Percentiles rank a stretch among this genome's conserved stretches.
Evolutionary conservation across 352 stramenopile species (phyloP).

Genomic region (Hyaloperonospora arabidopsidis): DNA sequence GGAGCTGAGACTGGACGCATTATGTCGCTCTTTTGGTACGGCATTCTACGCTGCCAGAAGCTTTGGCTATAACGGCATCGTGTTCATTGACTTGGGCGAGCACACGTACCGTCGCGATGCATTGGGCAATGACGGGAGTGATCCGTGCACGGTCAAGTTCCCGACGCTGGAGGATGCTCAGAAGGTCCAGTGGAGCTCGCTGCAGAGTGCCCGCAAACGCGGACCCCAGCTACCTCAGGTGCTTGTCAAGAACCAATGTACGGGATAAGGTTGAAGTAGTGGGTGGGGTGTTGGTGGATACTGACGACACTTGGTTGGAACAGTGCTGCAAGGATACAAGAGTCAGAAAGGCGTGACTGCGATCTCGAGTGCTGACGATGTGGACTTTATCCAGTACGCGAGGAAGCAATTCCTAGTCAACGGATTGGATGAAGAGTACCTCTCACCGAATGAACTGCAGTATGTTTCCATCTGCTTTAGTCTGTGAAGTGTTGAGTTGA

Average conservation of each 20-base stretch:
- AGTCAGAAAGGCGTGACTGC: constrained; percentile 12
- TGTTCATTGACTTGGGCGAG: constrained; percentile 70
- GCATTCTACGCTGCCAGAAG: constrained; percentile 63
- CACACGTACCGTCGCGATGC: constrained; percentile 58
- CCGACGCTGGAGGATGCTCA: constrained; percentile 46
- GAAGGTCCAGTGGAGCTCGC: constrained; percentile 44
- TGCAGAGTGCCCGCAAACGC: constrained; percentile 63
- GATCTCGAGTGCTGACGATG: constrained; percentile 16
- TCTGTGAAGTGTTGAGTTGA: neutral
- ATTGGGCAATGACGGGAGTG: constrained; percentile 22
- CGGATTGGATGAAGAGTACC: constrained; percentile 54
- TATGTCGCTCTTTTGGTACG: constrained; percentile 47
- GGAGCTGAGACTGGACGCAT: constrained; percentile 50
- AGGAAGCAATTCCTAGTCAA: constrained; percentile 39
- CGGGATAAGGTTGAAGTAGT: constrained; percentile 5
- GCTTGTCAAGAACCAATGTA: constrained; percentile 78
- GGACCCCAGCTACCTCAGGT: constrained; percentile 62
- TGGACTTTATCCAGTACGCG: constrained; percentile 57
- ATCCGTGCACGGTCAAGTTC: constrained; percentile 42
- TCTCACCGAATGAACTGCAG: constrained; percentile 46
- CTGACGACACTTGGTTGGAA: constrained; percentile 1
- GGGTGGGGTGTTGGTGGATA: neutral
- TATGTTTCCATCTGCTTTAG: constrained; percentile 9
- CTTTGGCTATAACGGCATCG: constrained; percentile 71
- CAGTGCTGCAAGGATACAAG: constrained; percentile 64